Base-by-base conservation (phyloP, 1,284 basidiomycete genomes). In the Lentinula novae-zelandiae region DNA sequence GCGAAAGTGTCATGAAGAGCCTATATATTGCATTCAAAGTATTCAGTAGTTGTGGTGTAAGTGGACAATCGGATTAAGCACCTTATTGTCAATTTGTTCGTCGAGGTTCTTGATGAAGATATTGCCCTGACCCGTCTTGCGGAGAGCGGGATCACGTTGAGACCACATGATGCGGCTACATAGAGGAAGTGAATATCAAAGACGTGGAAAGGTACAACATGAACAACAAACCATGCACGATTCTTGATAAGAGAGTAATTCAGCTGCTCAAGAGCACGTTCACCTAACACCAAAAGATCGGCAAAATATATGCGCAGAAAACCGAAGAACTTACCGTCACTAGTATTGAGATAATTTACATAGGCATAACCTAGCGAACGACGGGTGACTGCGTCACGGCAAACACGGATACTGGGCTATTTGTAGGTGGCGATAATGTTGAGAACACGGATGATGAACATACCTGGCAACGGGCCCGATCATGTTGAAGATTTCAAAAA, bases 401-500 rank as follows among this genome's bases (percentile, higher is more conserved):
- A 99, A 71, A 99, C 97, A 80, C 96, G 95, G 76, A 99, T 99
- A 76, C 93, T 96, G 64, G 46, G 62, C 34, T 52, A 36, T 54
- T 33, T n/a, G 61, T 54, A 53, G 62, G 27, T 51, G 64, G 64
- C 20, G 36, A 15, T 2, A 52, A 36, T 58, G 20, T 44, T 17
- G 27, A 20, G 54, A 38, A 57, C 42, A 39, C 46, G 46, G 53
- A 51, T 5, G 44, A 38, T 57, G 61, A 51, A 75, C 84, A 63
- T 67, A 92, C 91, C 93, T 95, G 64, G 95, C 95, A 67, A 99
- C 97, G 61, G 96, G 96, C 62, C 97, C 97, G 77, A 99, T 95
- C 94, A 99, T 97, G 78, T 96, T 98, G 85, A 99, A 99, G 75
- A 99, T 99, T 83, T 99, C 97, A 74, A 98, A 99, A 63, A 99